A percentile compares a stretch with the other conserved stretches of the same genome.
Evolutionary conservation across 257 asterid genomes (phyloP).

Genomic region (Salvia splendens): DNA sequence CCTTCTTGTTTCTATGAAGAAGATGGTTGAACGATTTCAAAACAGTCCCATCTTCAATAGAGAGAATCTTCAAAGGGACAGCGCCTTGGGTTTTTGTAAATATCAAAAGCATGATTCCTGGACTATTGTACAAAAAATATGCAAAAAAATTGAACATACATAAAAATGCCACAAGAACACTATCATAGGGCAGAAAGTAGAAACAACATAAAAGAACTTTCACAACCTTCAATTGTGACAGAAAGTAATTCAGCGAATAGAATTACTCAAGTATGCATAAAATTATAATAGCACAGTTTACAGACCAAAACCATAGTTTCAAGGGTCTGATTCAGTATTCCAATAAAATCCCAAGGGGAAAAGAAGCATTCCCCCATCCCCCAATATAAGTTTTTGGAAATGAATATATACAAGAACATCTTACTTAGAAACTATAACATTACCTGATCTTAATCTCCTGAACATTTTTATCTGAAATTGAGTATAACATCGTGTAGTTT

Average conservation of each 20-base stretch:
- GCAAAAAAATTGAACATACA: conserved; percentile 2
- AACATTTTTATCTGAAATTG: conserved; percentile 86
- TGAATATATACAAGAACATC: conserved; percentile 6
- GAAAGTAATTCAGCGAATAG: not conserved
- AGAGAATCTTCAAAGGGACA: conserved; percentile 87
- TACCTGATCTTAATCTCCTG: conserved; percentile 71
- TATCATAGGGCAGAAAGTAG: not conserved
- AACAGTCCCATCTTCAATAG: conserved; percentile 97
- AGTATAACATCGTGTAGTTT: conserved; percentile 80
- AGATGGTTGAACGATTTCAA: conserved; percentile 88
- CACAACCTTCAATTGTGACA: not conserved
- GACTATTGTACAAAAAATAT: conserved; percentile 53
- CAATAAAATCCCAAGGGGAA: not conserved
- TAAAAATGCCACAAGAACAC: not conserved
- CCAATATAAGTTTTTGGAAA: not conserved
- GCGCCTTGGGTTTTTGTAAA: conserved; percentile 67
- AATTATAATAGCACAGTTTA: not conserved
- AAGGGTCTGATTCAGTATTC: not conserved
- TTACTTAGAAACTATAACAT: conserved; percentile 1
- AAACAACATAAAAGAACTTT: conserved; percentile 9
- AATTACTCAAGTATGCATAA: not conserved
- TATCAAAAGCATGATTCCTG: conserved; percentile 93
- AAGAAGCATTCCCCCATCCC: not conserved
- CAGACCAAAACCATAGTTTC: not conserved
- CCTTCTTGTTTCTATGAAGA: conserved; percentile 90